Percentiles rank a stretch among this genome's conserved stretches.
These are phyloP conservation scores for Colletotrichum sp. DNA, from an alignment of 2,329 filamentous ascomycete genomes.

Conservation along the genomic window DNA sequence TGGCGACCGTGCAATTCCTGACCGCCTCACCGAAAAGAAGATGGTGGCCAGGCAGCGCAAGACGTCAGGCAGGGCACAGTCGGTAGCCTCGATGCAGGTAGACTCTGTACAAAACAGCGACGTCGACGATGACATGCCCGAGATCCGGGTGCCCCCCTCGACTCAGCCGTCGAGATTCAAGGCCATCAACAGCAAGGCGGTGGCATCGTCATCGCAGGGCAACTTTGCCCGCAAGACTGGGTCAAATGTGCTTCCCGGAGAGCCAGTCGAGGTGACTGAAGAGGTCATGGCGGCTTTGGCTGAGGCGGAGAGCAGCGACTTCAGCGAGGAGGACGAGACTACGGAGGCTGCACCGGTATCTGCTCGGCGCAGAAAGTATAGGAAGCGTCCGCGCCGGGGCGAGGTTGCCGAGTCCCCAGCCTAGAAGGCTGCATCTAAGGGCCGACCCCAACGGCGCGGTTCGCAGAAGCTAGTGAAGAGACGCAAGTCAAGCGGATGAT, in stretches of 20 bases:
- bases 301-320: neutral
- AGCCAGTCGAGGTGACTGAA: neutral
- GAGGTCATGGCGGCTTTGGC: neutral
- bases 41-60: neutral
- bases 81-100: neutral
- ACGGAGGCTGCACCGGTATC: neutral
- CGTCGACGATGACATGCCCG: conserved; percentile 15
- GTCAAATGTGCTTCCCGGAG: neutral
- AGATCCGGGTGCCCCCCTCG: conserved; percentile 4
- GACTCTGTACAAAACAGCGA: conserved; percentile 13
- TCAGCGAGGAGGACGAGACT: neutral
- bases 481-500: neutral
- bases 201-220: neutral
- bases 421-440: neutral
- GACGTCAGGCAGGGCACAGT: neutral
- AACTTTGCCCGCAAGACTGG: conserved; percentile 12
- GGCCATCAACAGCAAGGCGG: neutral
- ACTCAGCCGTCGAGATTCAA: neutral
- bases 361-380: neutral
- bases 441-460: neutral
- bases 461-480: neutral
- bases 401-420: neutral
- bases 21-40: conserved; percentile 8
- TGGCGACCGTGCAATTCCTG: neutral
- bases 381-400: neutral